These are phyloP conservation scores for Tuber melanosporum DNA, from an alignment of 495 filamentous ascomycete species.

Conservation along the genomic window DNA sequence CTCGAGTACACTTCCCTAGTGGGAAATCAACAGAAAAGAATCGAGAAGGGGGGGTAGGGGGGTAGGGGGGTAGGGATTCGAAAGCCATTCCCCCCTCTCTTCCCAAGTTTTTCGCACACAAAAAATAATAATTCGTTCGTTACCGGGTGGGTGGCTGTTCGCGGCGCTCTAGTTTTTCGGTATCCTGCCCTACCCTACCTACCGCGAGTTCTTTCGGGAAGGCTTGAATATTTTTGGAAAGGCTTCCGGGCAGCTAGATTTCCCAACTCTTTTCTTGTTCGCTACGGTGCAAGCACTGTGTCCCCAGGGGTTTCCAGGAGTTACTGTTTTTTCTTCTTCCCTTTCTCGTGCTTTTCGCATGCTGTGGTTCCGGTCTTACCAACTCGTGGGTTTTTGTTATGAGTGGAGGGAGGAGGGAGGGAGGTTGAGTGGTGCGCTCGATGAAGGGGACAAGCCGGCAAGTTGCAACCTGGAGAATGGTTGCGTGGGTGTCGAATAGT, in stretches of 20 bases:
- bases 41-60: background rate
- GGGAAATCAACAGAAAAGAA: background rate
- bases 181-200: background rate
- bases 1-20: background rate
- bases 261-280: background rate
- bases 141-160: conserved; percentile 3
- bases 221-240: background rate
- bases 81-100: background rate
- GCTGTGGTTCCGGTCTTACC: background rate
- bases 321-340: background rate
- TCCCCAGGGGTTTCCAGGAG: background rate
- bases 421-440: background rate
- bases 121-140: background rate
- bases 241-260: background rate
- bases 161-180: background rate
- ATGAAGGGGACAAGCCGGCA: background rate
- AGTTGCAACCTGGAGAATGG: background rate
- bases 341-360: background rate
- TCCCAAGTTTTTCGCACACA: conserved; percentile 1
- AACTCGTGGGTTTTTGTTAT: background rate
- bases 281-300: background rate
- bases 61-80: background rate
- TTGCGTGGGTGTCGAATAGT: background rate
- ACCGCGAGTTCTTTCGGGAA: background rate
- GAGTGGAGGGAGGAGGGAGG: background rate